phyloP scores from a whole-genome alignment of 2,329 filamentous ascomycete species.

The Neofusicoccum ribis region DNA sequence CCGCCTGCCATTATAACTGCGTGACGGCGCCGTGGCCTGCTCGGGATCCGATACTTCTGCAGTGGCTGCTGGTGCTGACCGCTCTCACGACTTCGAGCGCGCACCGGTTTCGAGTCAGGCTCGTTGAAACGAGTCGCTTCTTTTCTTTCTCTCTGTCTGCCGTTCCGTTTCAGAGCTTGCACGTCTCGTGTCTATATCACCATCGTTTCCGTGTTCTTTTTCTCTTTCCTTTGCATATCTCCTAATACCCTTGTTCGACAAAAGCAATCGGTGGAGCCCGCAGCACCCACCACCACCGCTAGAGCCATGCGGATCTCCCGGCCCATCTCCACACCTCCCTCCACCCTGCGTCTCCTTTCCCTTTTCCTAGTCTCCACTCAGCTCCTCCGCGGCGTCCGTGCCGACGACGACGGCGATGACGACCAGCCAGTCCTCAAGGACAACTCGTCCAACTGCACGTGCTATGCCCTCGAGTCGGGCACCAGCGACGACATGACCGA shows the following conservation, averaged over 20 bases:
- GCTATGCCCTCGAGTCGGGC: slow-evolving; percentile 49
- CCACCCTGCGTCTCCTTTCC: neutral
- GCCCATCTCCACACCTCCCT: neutral
- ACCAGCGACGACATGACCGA: slow-evolving; percentile 35
- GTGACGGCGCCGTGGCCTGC: neutral
- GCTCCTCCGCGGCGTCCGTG: neutral
- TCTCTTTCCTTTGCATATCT: neutral
- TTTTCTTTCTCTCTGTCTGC: neutral
- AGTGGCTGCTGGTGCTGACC: too few species aligned
- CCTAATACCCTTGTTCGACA: neutral
- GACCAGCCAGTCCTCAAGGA: slow-evolving; percentile 29
- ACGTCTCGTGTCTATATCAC: neutral
- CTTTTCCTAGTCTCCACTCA: neutral
- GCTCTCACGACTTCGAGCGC: neutral
- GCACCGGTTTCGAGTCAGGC: neutral
- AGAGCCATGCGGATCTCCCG: slow-evolving; percentile 12
- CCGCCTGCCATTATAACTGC: neutral
- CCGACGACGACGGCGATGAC: slow-evolving; percentile 1
- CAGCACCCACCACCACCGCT: neutral
- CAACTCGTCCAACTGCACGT: slow-evolving; percentile 44
- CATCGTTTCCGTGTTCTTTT: neutral
- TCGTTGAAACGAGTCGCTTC: neutral
- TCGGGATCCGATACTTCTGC: neutral
- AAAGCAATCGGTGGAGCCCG: neutral
- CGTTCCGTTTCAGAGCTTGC: neutral